Percentiles rank a stretch among this genome's conserved stretches.
phyloP scores from a whole-genome alignment of 805 yeast species.

The Saccharomycopsis lassenensis region DNA sequence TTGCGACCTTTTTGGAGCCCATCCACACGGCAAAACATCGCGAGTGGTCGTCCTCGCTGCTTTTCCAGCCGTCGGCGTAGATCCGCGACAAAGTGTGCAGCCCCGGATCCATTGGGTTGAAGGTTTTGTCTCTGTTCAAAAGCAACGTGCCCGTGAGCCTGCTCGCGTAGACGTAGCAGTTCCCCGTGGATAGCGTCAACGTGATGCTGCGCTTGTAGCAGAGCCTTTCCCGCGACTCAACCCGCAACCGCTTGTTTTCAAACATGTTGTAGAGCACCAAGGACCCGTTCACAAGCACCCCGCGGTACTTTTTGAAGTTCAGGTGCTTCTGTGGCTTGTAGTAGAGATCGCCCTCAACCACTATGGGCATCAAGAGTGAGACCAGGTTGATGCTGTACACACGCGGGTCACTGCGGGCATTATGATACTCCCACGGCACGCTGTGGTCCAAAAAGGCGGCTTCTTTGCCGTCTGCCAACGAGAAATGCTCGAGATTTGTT shows the following conservation, averaged over 20 bases:
- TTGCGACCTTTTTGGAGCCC: conserved; percentile 45
- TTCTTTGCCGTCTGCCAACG: conserved; percentile 46
- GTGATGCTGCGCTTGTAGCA: conserved; percentile 34
- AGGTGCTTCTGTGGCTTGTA: conserved; percentile 62
- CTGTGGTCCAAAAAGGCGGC: conserved; percentile 36
- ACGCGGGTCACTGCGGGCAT: conserved; percentile 40
- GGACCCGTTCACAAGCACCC: conserved; percentile 60
- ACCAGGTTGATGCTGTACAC: conserved; percentile 46
- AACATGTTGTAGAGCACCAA: conserved; percentile 46
- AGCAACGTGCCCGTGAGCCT: conserved; percentile 46
- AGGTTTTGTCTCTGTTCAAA: conserved; percentile 32
- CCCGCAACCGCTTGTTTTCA: conserved; percentile 33
- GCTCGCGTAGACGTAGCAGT: conserved; percentile 73
- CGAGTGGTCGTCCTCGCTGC: conserved; percentile 63
- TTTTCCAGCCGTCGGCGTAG: conserved; percentile 75
- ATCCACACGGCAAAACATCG: conserved; percentile 82
- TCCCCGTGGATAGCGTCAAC: too few species aligned
- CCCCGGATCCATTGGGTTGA: conserved; percentile 42
- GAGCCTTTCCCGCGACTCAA: too few species aligned
- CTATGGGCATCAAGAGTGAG: conserved; percentile 48
- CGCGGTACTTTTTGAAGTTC: conserved; percentile 49
- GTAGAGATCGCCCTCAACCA: conserved; percentile 56
- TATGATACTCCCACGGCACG: conserved; percentile 44
- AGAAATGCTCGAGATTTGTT: conserved; percentile 35
- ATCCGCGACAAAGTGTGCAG: conserved; percentile 54